Evolutionary conservation across 1,139 yeast genomes (phyloP).

Genomic region (Blastobotrys capitulatus): DNA sequence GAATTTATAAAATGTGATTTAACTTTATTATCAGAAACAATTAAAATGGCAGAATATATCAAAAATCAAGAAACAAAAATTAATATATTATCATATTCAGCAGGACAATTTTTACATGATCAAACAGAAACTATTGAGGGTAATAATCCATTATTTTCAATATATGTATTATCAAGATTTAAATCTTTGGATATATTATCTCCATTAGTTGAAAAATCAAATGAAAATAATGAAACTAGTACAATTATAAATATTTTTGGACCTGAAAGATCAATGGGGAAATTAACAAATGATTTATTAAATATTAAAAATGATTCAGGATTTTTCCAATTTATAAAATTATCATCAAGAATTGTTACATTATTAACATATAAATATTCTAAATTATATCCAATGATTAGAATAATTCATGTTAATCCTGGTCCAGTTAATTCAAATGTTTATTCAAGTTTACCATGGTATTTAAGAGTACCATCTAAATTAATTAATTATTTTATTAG

Average conservation of each 20-base stretch:
- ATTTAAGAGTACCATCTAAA: conserved; percentile 15
- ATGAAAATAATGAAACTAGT: conserved; percentile 23
- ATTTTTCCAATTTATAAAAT: not conserved
- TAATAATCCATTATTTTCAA: conserved; percentile 23
- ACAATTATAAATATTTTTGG: conserved; percentile 28
- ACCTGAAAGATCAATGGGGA: conserved; percentile 29
- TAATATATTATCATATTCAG: conserved; percentile 24
- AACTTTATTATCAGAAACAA: conserved; percentile 23
- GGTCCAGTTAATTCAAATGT: conserved; percentile 27
- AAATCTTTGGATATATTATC: conserved; percentile 20
- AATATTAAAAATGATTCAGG: not conserved
- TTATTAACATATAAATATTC: conserved; percentile 23
- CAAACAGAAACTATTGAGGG: conserved; percentile 29
- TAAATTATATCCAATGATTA: conserved; percentile 22
- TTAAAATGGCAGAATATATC: conserved; percentile 20
- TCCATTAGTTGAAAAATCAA: conserved; percentile 25
- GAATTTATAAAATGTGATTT: conserved; percentile 25
- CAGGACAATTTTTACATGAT: conserved; percentile 21
- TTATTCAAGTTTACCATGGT: conserved; percentile 24
- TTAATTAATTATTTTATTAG: conserved; percentile 8
- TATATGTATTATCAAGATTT: conserved; percentile 29
- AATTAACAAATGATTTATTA: conserved; percentile 18
- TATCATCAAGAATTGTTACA: not conserved
- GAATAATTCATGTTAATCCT: conserved; percentile 28
- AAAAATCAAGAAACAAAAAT: conserved; percentile 23